phyloP scores from a whole-genome alignment of 225 moss, liverwort and hornwort species.

The Bryum argenteum region DNA sequence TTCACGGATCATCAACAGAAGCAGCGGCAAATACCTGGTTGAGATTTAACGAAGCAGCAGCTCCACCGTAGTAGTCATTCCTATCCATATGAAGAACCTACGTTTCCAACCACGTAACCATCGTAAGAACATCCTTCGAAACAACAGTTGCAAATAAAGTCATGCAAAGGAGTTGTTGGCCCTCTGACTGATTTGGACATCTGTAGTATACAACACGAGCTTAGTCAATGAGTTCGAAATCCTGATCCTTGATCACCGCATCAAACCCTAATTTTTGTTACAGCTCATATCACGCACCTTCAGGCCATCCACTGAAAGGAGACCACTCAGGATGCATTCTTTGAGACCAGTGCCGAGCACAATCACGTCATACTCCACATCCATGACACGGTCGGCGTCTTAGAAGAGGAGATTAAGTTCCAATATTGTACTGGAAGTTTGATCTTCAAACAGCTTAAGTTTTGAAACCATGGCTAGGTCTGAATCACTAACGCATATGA shows the following conservation, averaged over 20 bases:
- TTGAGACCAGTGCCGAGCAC: constrained; percentile 83
- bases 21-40: constrained; percentile 54
- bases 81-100: constrained; percentile 87
- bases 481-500: neutral
- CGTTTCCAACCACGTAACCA: constrained; percentile 3
- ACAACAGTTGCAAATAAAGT: too few species aligned
- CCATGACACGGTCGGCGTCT: constrained; percentile 37
- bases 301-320: constrained; percentile 74
- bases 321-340: constrained; percentile 76
- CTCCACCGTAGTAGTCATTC: constrained; percentile 77
- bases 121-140: neutral
- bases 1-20: constrained; percentile 1
- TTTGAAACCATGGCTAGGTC: neutral
- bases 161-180: too few species aligned
- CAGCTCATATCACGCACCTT: constrained; percentile 48
- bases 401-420: neutral
- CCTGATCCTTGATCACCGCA: too few species aligned
- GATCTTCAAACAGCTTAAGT: constrained; percentile 13
- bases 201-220: too few species aligned
- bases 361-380: constrained; percentile 86
- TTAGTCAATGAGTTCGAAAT: too few species aligned
- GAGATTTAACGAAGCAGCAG: constrained; percentile 76
- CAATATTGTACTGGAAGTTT: neutral
- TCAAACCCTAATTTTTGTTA: neutral
- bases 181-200: too few species aligned